phyloP scores from a whole-genome alignment of 495 filamentous ascomycete genomes.

The Hamigera avellanea region DNA sequence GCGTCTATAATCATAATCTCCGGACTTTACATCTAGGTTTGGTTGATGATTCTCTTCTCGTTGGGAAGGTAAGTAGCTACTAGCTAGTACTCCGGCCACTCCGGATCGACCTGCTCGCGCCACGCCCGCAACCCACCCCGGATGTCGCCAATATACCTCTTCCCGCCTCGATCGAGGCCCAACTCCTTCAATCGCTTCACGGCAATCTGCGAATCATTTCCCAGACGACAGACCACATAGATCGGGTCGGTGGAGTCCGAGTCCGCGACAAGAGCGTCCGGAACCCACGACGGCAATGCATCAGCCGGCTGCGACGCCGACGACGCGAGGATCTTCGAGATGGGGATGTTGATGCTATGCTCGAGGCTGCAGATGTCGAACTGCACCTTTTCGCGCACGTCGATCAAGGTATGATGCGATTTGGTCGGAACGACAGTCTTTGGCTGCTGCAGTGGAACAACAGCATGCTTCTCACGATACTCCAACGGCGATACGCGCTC shows the following conservation, averaged over 20 bases:
- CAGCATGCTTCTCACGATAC: conserved; percentile 24
- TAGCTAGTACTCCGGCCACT: conserved; percentile 52
- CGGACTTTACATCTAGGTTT: too few relatives aligned
- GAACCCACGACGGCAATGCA: conserved; percentile 32
- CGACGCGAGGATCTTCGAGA: conserved; percentile 42
- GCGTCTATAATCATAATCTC: too few relatives aligned
- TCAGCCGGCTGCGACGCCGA: background rate
- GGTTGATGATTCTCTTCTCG: background rate
- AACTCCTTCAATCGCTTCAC: conserved; percentile 58
- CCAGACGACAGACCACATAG: conserved; percentile 73
- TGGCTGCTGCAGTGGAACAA: background rate
- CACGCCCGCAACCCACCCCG: conserved; percentile 75
- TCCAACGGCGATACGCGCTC: conserved; percentile 52
- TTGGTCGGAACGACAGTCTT: background rate
- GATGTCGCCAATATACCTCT: conserved; percentile 62
- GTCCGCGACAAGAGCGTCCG: conserved; percentile 11
- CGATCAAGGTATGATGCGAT: conserved; percentile 53
- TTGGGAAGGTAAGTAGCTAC: background rate
- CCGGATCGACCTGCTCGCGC: conserved; percentile 62
- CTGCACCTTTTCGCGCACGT: conserved; percentile 75
- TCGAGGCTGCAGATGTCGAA: conserved; percentile 68
- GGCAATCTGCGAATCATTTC: conserved; percentile 81
- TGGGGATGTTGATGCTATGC: conserved; percentile 69
- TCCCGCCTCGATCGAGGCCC: conserved; percentile 43
- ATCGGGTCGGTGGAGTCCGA: conserved; percentile 32